phyloP scores from a whole-genome alignment of 352 stramenopile species.

The Halophytophthora polymorphica region DNA sequence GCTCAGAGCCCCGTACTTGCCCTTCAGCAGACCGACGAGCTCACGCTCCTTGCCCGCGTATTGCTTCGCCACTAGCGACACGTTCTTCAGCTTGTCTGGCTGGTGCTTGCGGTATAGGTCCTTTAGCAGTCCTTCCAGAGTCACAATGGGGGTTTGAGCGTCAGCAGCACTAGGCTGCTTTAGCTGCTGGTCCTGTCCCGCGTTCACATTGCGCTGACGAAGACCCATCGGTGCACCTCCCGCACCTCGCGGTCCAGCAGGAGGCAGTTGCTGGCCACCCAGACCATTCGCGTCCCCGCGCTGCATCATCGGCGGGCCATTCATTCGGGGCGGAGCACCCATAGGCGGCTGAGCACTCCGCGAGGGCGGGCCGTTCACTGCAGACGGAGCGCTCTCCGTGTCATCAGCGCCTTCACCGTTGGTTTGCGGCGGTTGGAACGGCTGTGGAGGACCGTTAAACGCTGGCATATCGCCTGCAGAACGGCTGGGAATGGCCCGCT shows the following conservation, averaged over 20 bases:
- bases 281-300: not conserved
- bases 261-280: conserved; percentile 1
- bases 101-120: conserved; percentile 79
- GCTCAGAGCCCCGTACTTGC: conserved; percentile 71
- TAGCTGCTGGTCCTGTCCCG: conserved; percentile 7
- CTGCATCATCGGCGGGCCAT: conserved; percentile 6
- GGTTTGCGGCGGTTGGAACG: conserved; percentile 7
- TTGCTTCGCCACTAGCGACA: conserved; percentile 43
- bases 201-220: conserved; percentile 21
- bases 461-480: conserved; percentile 10
- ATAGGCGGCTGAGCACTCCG: conserved; percentile 1
- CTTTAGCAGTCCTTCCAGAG: conserved; percentile 49
- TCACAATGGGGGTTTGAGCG: conserved; percentile 18
- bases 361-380: not conserved
- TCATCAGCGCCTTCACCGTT: conserved; percentile 1
- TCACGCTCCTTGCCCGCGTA: conserved; percentile 69
- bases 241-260: conserved; percentile 4
- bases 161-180: not conserved
- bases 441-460: conserved; percentile 3
- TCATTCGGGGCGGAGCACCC: conserved; percentile 5
- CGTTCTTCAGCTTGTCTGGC: conserved; percentile 71
- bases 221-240: conserved; percentile 14
- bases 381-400: not conserved
- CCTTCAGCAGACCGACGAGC: conserved; percentile 52
- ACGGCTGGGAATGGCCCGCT: conserved; percentile 2